Conservation (phyloP, 2,329 filamentous ascomycete genomes). For the Zymoseptoria ardabiliae region DNA sequence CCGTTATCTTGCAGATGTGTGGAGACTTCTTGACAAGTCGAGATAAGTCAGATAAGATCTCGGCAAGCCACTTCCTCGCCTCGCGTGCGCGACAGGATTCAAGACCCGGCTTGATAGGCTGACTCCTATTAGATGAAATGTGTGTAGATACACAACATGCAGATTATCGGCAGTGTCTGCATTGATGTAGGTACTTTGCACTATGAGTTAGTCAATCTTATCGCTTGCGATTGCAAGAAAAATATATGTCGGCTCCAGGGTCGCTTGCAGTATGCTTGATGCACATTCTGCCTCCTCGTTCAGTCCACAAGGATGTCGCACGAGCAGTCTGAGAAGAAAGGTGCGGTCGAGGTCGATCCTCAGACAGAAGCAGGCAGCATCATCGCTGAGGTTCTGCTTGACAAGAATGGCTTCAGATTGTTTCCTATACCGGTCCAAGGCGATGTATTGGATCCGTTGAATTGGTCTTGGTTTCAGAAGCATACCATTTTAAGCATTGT, state of each 20-base stretch:
- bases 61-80: slow-evolving; percentile 1
- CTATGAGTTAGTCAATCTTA: not conserved
- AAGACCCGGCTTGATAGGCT: slow-evolving; percentile 8
- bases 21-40: slow-evolving; percentile 5
- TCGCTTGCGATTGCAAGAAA: not conserved
- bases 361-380: slow-evolving; percentile 8
- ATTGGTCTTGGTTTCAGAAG: slow-evolving; percentile 13
- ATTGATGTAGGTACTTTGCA: not conserved
- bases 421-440: slow-evolving; percentile 10
- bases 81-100: slow-evolving; percentile 4
- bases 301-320: slow-evolving; percentile 2
- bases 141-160: slow-evolving; percentile 1
- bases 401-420: slow-evolving; percentile 13
- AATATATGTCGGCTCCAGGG: not conserved
- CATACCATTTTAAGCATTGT: slow-evolving; percentile 10
- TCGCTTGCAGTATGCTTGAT: not conserved
- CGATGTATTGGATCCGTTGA: slow-evolving; percentile 13
- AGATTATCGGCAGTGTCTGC: slow-evolving; percentile 1
- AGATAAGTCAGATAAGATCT: slow-evolving; percentile 5
- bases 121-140: not conserved
- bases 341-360: not conserved
- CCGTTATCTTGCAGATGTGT: slow-evolving; percentile 4
- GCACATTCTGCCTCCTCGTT: not conserved
- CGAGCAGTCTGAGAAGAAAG: slow-evolving; percentile 8
- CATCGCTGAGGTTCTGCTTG: slow-evolving; percentile 7